phyloP scores from a whole-genome alignment of 2,329 filamentous ascomycete genomes.

The Talaromyces sp. region DNA sequence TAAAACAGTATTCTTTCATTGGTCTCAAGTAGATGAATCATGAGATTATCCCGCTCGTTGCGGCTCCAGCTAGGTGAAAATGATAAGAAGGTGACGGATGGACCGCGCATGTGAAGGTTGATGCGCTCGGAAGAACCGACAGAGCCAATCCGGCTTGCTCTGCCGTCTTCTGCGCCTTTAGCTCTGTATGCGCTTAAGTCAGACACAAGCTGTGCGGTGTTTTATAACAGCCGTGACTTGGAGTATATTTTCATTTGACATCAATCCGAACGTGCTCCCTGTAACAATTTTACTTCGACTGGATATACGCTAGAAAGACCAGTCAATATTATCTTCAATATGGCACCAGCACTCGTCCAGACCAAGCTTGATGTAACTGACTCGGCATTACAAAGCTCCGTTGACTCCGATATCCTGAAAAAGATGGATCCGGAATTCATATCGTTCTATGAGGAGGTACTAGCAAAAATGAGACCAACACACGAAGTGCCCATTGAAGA shows the following conservation, averaged over 20 bases:
- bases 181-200: background rate
- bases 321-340: background rate
- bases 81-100: background rate
- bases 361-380: background rate
- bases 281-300: too few species aligned
- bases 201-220: background rate
- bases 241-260: background rate
- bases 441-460: background rate
- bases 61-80: background rate
- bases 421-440: conserved; percentile 4
- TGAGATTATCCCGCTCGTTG: background rate
- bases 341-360: background rate
- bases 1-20: background rate
- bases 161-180: background rate
- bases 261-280: background rate
- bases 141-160: background rate
- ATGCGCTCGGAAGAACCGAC: background rate
- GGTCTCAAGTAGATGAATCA: background rate
- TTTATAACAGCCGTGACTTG: background rate
- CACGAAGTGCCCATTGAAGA: conserved; percentile 42
- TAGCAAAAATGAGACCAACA: conserved; percentile 22
- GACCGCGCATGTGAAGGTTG: background rate
- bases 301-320: background rate
- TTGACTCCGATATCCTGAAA: background rate
- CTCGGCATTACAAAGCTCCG: background rate